Percentiles rank a stretch among this genome's conserved stretches.
Evolutionary conservation across 805 yeast species (phyloP).

Genomic region (Hanseniaspora guilliermondii): DNA sequence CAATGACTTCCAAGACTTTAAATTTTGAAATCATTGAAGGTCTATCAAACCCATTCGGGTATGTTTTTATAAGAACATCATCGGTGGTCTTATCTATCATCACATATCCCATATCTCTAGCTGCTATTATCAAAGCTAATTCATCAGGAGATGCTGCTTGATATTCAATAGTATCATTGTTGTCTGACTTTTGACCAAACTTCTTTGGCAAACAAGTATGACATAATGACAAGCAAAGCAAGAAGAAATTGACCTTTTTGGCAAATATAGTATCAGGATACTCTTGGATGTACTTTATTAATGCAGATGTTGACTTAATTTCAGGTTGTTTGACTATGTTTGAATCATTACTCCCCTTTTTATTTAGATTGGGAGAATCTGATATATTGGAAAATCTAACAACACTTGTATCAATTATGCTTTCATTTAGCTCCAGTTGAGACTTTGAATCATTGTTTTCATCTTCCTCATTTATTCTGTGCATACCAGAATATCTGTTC

Average conservation of each 20-base stretch:
- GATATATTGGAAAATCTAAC: background rate
- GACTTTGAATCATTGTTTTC: background rate
- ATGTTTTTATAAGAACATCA: slow-evolving; percentile 54
- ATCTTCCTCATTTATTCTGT: slow-evolving; percentile 7
- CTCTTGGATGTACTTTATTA: slow-evolving; percentile 56
- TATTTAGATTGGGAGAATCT: slow-evolving; percentile 4
- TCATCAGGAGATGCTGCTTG: slow-evolving; percentile 97
- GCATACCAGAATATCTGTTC: slow-evolving; percentile 1
- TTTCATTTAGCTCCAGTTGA: background rate
- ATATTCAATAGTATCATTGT: slow-evolving; percentile 40
- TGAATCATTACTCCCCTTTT: background rate
- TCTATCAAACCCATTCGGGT: slow-evolving; percentile 66
- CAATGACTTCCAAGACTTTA: slow-evolving; percentile 67
- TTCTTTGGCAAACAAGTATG: slow-evolving; percentile 77
- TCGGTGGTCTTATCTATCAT: slow-evolving; percentile 56
- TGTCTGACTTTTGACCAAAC: slow-evolving; percentile 11
- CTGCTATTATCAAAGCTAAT: slow-evolving; percentile 83
- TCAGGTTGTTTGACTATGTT: slow-evolving; percentile 19
- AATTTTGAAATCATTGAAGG: slow-evolving; percentile 56
- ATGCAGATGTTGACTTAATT: slow-evolving; percentile 47
- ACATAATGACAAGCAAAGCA: slow-evolving; percentile 73
- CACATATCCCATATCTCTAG: slow-evolving; percentile 88
- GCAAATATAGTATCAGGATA: slow-evolving; percentile 63
- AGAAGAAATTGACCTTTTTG: slow-evolving; percentile 61
- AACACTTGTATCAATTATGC: slow-evolving; percentile 5